Conservation (phyloP, 257 asterid species). For the Penstemon eatonii region DNA sequence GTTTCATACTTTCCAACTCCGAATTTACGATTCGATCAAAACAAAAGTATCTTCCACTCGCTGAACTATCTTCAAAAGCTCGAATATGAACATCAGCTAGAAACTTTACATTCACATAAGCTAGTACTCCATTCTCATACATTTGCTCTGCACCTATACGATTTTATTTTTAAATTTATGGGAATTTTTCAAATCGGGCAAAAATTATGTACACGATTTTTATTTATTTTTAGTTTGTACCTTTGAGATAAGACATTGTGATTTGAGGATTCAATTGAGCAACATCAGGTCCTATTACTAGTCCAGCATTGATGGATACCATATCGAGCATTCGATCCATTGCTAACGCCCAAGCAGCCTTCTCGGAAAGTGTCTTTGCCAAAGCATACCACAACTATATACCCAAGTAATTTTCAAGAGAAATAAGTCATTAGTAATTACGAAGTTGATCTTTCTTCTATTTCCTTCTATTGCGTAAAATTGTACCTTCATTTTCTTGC, state of each 20-base stretch:
- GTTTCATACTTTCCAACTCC: constrained; percentile 41
- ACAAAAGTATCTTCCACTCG: constrained; percentile 47
- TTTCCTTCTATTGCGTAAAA: too few relatives aligned
- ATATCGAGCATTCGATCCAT: constrained; percentile 47
- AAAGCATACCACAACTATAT: constrained; percentile 48
- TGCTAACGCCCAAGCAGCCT: constrained; percentile 52
- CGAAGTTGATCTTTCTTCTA: neutral
- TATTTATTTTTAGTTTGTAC: constrained; percentile 7
- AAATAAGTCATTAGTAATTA: neutral
- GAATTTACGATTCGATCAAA: constrained; percentile 40
- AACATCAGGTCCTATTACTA: constrained; percentile 45
- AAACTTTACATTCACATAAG: constrained; percentile 40
- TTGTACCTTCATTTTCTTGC: constrained; percentile 39
- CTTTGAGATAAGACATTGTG: constrained; percentile 50
- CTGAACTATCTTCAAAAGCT: constrained; percentile 45
- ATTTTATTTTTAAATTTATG: too few relatives aligned
- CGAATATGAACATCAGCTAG: constrained; percentile 48
- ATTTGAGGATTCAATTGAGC: constrained; percentile 36
- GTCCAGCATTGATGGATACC: constrained; percentile 48
- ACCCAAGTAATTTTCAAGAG: neutral
- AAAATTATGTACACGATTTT: too few relatives aligned
- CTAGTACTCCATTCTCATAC: constrained; percentile 48
- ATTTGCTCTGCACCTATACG: constrained; percentile 43
- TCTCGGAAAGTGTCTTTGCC: constrained; percentile 47
- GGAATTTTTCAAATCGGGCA: too few relatives aligned